Conservation (phyloP, 305 asterid species). For the Solanum hybrid region DNA sequence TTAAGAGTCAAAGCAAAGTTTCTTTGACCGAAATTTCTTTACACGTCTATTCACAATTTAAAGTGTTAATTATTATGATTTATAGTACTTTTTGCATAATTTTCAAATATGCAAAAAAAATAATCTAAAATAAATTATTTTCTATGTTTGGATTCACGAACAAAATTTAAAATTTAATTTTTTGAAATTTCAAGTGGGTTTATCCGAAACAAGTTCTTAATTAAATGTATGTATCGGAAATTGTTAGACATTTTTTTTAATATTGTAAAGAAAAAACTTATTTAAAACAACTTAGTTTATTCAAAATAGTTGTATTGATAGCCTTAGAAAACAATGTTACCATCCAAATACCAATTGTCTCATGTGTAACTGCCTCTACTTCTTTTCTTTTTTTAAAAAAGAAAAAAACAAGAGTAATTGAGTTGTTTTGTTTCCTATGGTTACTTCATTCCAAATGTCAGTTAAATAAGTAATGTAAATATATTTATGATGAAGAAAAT, state of each 20-base stretch:
- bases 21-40: neutral
- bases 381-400: no score
- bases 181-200: neutral
- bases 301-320: neutral
- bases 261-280: neutral
- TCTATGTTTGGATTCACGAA: no score
- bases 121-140: no score
- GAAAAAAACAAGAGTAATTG: no score
- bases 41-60: no score
- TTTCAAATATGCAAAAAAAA: no score
- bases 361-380: neutral
- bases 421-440: neutral
- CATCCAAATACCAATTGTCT: neutral
- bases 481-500: neutral
- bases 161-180: neutral
- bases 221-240: no score
- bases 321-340: neutral
- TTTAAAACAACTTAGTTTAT: neutral
- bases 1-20: neutral
- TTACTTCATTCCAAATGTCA: neutral
- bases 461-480: neutral
- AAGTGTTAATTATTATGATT: neutral
- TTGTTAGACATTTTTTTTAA: neutral
- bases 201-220: neutral
- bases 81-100: no score